These are phyloP conservation scores for Trebouxia sp. DNA, from an alignment of 139 green algal genomes.

Conservation along the genomic window DNA sequence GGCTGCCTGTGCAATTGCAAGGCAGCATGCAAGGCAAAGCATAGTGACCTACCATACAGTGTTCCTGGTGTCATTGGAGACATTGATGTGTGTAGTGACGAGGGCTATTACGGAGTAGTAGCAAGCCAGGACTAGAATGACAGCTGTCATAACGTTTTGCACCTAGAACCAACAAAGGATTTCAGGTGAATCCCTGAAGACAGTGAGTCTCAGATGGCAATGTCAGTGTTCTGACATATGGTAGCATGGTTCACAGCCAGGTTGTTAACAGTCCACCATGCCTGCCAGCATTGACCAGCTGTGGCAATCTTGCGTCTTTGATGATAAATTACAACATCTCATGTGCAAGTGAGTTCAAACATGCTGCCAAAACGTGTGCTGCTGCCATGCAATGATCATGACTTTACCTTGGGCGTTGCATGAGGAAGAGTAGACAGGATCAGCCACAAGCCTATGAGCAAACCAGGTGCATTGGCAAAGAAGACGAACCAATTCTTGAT, in stretches of 20 bases:
- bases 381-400: too few relatives aligned
- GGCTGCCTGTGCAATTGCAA: not conserved
- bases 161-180: too few relatives aligned
- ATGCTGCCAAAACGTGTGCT: too few relatives aligned
- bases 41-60: constrained; percentile 1
- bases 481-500: constrained; percentile 27
- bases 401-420: constrained; percentile 1
- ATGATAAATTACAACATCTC: too few relatives aligned
- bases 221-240: not conserved
- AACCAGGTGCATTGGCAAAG: constrained; percentile 7
- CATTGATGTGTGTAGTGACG: constrained; percentile 11
- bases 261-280: too few relatives aligned
- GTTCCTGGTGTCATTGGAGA: not conserved
- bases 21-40: too few relatives aligned
- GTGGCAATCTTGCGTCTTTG: too few relatives aligned
- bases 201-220: too few relatives aligned
- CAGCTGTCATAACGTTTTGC: constrained; percentile 18
- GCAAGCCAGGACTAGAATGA: not conserved
- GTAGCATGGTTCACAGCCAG: too few relatives aligned
- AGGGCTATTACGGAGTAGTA: constrained; percentile 19
- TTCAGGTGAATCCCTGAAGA: too few relatives aligned
- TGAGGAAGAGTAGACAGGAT: not conserved
- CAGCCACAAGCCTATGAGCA: constrained; percentile 8
- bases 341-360: too few relatives aligned
- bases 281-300: too few relatives aligned